Base-by-base conservation (phyloP, 495 filamentous ascomycete species). In the Aspergillus sclerotioniger region DNA sequence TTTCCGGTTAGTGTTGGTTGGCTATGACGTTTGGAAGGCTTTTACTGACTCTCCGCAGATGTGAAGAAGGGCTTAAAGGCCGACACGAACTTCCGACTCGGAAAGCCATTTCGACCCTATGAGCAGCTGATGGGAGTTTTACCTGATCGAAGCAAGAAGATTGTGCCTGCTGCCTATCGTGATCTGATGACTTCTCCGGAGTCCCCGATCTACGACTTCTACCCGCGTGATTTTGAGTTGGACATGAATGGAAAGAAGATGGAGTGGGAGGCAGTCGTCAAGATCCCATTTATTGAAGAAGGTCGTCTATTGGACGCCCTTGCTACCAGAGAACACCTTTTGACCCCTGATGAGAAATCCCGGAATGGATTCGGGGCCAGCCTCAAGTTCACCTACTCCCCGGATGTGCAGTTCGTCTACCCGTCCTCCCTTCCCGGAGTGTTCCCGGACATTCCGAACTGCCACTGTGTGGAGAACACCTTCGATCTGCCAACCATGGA, bases 221-320 rank as follows among this genome's bases (percentile, higher is more conserved):
- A 99, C 66, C 95, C 95, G 28, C 84, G 93, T 56, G 93, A 98
- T 60, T 99, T 99, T 62, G 92, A 96, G 61, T 82, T 99, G 17
- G 95, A 99, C 67, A 97, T 98, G 93, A 97, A 98, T 64, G 95
- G 95, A 54, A 99, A 99, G 80, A 99, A 96, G 78, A 95, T 96
- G 91, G 95, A 98, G 62, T 99, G 95, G 95, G 95, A 99, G 66
- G 95, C 94, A 31, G 92, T 99, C 39, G 92, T 98, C 53, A 97
- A 96, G 74, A 98, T 99, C 60, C 95, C 95, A 0, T 99, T 99
- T 73, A 99, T 99, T 63, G 91, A 98, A 31, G 92, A 98, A 68
- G 80, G 83, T 51, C 82, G 95, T 3, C 75, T 99, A 16, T 78
- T 99, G 37, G 75, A 77, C 33, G 95, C 93, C 10, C 94, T 99